These are phyloP conservation scores for Tetrahymena malaccensis DNA, from an alignment of 73 alveolate species.

Conservation along the genomic window DNA sequence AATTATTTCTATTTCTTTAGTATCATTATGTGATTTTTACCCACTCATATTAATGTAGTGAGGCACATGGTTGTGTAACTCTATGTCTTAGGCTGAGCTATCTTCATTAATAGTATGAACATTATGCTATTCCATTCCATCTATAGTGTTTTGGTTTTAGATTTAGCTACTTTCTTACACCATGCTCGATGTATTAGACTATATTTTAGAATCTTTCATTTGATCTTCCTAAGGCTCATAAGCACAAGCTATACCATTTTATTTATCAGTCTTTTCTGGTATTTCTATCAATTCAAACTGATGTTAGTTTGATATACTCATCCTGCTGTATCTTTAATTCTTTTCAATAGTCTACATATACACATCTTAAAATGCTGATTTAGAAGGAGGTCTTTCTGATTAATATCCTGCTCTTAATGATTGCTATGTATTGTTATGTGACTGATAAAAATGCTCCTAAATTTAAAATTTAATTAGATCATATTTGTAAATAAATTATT, in stretches of 20 bases:
- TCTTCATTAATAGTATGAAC: not conserved
- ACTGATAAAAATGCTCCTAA: not conserved
- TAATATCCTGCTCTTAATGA: not conserved
- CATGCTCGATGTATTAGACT: not conserved
- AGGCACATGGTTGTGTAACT: not conserved
- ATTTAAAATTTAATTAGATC: not conserved
- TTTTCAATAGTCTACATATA: not conserved
- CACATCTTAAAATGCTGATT: not conserved
- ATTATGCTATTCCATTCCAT: not conserved
- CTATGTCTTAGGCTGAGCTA: not conserved
- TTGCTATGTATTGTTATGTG: not conserved
- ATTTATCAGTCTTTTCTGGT: not conserved
- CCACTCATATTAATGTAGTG: not conserved
- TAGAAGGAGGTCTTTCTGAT: not conserved
- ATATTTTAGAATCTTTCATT: not conserved
- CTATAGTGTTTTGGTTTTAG: not conserved
- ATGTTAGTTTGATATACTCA: not conserved
- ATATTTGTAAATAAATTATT: not conserved
- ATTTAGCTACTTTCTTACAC: not conserved
- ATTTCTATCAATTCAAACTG: not conserved
- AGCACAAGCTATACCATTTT: not conserved
- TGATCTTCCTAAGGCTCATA: not conserved
- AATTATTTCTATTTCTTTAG: not conserved
- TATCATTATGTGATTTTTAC: not conserved
- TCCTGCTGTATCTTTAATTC: not conserved